Evolutionary conservation across 257 asterid genomes (phyloP).

Genomic region (Thymus quinquecostatus): DNA sequence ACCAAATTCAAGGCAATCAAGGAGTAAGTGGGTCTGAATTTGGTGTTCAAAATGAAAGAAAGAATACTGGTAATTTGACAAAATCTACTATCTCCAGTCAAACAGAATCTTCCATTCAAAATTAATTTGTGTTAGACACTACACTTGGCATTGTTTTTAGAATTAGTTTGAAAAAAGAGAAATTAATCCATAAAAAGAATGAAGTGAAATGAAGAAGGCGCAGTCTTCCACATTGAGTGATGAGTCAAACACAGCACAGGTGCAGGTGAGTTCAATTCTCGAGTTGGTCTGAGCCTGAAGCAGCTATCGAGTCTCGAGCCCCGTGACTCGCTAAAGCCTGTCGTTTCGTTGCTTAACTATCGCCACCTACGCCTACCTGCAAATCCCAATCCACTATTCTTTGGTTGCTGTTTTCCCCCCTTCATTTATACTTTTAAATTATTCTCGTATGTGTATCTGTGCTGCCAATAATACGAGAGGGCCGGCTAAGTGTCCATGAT

Average conservation of each 20-base stretch:
- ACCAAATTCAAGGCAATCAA: neutral
- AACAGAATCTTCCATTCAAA: neutral
- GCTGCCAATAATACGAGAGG: too few species aligned
- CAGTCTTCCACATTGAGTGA: slow-evolving; percentile 18
- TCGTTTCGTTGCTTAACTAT: neutral
- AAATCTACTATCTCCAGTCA: neutral
- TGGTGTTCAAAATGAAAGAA: too few species aligned
- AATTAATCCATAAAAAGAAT: neutral
- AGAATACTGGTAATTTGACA: neutral
- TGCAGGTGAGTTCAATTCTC: neutral
- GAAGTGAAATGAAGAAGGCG: slow-evolving; percentile 21
- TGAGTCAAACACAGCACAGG: neutral
- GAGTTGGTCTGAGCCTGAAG: neutral
- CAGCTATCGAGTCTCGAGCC: slow-evolving; percentile 42
- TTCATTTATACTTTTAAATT: too few species aligned
- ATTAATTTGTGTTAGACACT: neutral
- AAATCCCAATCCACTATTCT: too few species aligned
- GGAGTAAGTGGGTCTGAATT: neutral
- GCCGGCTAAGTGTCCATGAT: too few species aligned
- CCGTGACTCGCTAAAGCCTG: slow-evolving; percentile 32
- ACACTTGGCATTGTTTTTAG: too few species aligned
- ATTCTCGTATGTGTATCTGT: too few species aligned
- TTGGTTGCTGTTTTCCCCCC: too few species aligned
- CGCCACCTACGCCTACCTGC: neutral
- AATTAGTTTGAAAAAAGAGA: too few species aligned